Base-by-base conservation (phyloP, 2,329 filamentous ascomycete species). In the Colletotrichum phormii region DNA sequence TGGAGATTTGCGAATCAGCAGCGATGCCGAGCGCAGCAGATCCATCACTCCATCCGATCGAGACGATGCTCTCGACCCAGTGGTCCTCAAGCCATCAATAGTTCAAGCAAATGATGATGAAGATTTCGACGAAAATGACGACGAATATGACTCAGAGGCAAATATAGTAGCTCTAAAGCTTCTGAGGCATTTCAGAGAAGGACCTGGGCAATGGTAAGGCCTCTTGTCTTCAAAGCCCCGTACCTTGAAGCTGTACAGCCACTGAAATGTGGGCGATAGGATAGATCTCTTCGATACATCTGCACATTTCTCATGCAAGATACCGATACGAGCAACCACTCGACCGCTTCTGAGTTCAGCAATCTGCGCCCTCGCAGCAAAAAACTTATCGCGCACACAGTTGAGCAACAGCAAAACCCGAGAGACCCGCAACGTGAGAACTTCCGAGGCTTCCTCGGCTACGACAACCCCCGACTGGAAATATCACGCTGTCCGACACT, bases 381-480 rank as follows among this genome's bases (percentile, higher is more conserved):
- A 92, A 77, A 88, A 91, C 75, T 91, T 89, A 89, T 87, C 85
- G 68, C 88, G 90, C 76, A 89, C 90, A 73, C 88, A 87, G 2
- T 87, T 88, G 0, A 88, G 89, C 65, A 4, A 42, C 5, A 42
- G 5, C 5, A 4, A 42, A 15, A 42, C 5, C 37, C 37, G 13
- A 42, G 13, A 42, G 13, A 42, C 37, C 13, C 13, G 37, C 5
- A 42, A 91, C 91, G 90, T 73, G 84, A 85, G 74, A 88, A 88
- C 12, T 0, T 46, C 59, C 0, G n/a, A 4, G n/a, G 9, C 33
- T 24, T 9, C 22, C 8, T 8, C 11, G 1, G 5, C 54, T 22
- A 3, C 42, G 8, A 49, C 13, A n/a, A 1, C 46, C 6, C 31
- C 26, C 4, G 46, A 71, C 42, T 71, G 42, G 55, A 7, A 59